Evolutionary conservation across 495 filamentous ascomycete species (phyloP), one percentile per base, ranked within the genome.

Genomic region (Acidiella bohemica): DNA sequence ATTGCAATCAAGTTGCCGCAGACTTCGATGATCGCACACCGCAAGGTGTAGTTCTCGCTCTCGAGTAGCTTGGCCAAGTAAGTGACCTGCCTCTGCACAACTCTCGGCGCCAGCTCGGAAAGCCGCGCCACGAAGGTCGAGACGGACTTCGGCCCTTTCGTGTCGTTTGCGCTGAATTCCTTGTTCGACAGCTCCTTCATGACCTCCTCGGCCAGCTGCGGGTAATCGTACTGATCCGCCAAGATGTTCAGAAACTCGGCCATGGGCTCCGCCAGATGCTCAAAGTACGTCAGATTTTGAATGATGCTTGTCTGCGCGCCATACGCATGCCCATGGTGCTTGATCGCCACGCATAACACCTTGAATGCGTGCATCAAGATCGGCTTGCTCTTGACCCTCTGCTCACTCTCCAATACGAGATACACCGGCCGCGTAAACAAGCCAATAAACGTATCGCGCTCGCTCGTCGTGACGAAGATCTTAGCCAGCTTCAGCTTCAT

Each of bases 261-360:
- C 90, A 99, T 99, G 0, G 92, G 92, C 56, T 99, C 90, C 0
- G 90, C 85, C 12, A 99, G 63, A 58, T 99, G 90, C 59, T 99
- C 90, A 43, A 95, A 99, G 60, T 99, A 99, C 0, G 92, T 90
- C 41, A 99, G 63, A 52, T 86, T 96, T 55, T 96, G 90, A 32
- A 95, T 82, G 56, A 96, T 93, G 7, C 86, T 92, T 5, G 92
- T 96, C 73, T 96, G 90, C 16, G 90, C 92, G 33, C 84, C 88
- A 57, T 93, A 95, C 44, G 78, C 90, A 59, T 99, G 90, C 3
- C 92, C 90, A 59, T 99, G 92, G 56, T 99, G 90, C 61, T 99
- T 99, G 30, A 96, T 78, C 22, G 90, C 87, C 39, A 96, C 84
- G 55, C 92, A 96, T 3, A 96, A 69, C 16, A 95, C 88, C 59